A percentile compares a stretch with the other conserved stretches of the same genome.
phyloP scores from a whole-genome alignment of 2,329 filamentous ascomycete genomes.

The Trichoderma koningii region DNA sequence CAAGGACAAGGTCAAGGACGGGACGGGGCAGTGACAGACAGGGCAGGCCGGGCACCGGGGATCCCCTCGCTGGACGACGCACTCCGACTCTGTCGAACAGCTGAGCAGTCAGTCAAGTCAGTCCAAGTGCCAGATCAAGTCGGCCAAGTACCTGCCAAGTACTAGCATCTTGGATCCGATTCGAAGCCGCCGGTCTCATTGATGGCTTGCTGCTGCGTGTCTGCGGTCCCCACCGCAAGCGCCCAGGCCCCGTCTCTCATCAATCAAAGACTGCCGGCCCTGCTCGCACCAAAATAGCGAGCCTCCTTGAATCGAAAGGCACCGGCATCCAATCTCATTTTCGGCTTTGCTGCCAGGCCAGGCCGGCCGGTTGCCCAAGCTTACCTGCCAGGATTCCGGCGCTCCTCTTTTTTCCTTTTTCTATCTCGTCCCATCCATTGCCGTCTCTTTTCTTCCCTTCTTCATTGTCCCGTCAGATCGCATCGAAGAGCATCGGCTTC shows the following conservation, averaged over 20 bases:
- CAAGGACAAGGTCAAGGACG: background rate
- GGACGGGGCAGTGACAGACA: background rate
- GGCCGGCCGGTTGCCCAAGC: conserved; percentile 17
- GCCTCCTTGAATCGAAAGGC: conserved; percentile 24
- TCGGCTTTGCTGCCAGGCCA: background rate
- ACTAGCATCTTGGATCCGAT: background rate
- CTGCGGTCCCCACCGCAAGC: conserved; percentile 20
- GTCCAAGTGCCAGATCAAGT: background rate
- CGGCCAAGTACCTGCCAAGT: conserved; percentile 9
- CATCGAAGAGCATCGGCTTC: conserved; percentile 16
- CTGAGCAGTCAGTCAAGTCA: background rate
- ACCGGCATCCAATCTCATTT: conserved; percentile 22
- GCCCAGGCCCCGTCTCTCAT: conserved; percentile 21
- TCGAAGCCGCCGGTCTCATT: background rate
- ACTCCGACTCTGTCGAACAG: too few relatives aligned
- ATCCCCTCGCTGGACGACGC: background rate
- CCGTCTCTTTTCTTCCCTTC: background rate
- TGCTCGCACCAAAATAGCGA: conserved; percentile 26
- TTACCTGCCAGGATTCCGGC: conserved; percentile 15
- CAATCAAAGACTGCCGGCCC: conserved; percentile 24
- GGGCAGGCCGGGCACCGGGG: background rate
- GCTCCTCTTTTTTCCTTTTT: conserved; percentile 24
- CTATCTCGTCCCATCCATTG: conserved; percentile 13
- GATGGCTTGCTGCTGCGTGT: conserved; percentile 15
- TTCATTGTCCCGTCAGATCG: background rate